phyloP scores from a whole-genome alignment of 2,329 filamentous ascomycete species.

The Myriangium duriaei region DNA sequence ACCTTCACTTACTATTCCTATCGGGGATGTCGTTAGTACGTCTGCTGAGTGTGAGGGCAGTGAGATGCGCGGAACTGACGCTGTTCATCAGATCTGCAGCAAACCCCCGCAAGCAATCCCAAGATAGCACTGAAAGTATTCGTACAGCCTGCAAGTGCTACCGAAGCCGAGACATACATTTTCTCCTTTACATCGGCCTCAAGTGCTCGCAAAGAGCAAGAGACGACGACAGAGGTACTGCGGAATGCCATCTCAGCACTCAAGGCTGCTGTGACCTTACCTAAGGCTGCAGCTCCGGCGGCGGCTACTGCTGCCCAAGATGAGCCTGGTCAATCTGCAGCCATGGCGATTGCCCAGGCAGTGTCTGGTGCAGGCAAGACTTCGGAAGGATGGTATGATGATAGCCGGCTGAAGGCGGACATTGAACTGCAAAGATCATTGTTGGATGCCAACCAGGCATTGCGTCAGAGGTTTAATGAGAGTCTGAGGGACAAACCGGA shows the following conservation, averaged over 20 bases:
- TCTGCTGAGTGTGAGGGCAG: conserved; percentile 7
- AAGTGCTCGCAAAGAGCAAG: conserved; percentile 70
- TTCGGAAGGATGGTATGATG: conserved; percentile 62
- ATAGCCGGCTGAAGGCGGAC: conserved; percentile 63
- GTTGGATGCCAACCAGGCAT: conserved; percentile 61
- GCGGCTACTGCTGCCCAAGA: conserved; percentile 18
- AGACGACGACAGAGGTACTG: conserved; percentile 69
- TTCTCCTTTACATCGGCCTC: conserved; percentile 77
- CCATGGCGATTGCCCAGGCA: conserved; percentile 68
- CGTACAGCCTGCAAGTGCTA: conserved; percentile 48
- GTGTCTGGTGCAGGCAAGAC: conserved; percentile 33
- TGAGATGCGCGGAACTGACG: background rate
- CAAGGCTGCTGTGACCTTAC: conserved; percentile 41
- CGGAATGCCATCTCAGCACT: conserved; percentile 61
- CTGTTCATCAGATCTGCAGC: conserved; percentile 61
- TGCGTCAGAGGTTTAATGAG: conserved; percentile 80
- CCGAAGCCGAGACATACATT: conserved; percentile 58
- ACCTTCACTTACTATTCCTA: conserved; percentile 54
- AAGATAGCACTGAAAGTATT: conserved; percentile 95
- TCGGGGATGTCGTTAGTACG: conserved; percentile 73
- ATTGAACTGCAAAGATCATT: conserved; percentile 77
- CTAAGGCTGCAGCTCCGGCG: conserved; percentile 23
- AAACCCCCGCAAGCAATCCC: conserved; percentile 73
- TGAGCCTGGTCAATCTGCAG: conserved; percentile 40
- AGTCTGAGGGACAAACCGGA: conserved; percentile 73